Evolutionary conservation across 2,329 filamentous ascomycete genomes (phyloP), one percentile per base, ranked within the genome.

Genomic region (Colletotrichum graminicola): DNA sequence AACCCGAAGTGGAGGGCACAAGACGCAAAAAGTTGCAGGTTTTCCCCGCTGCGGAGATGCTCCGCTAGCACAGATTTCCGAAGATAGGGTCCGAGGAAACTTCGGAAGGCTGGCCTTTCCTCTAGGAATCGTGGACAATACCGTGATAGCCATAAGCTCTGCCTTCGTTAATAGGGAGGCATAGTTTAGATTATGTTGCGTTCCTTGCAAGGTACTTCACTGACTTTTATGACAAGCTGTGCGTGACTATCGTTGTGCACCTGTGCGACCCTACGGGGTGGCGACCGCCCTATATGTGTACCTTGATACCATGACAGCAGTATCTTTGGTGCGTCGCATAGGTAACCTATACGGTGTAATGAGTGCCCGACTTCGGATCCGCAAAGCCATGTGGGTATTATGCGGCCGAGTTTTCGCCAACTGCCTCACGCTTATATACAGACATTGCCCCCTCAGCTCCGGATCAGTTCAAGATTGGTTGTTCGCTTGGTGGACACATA

Each of bases 1-100:
- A 43, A 69, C 65, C 69, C 52, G 60, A 72, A 60, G 65, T 72
- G 69, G 69, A 69, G 65, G 52, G 62, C 36, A 41, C 18, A 49
- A 41, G 68, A 67, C 65, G 65, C 36, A 36, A 67, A 41, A 39
- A 59, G 68, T 63, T 57, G 68, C 52, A 68, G 56, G 39, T 71
- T 41, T 41, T 59, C 63, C 57, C 63, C 49, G 67, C 67, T 67
- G 67, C 67, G 67, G 67, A 62, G 67, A 41, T 41, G 26, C 63
- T 70, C 63, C 63, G 67, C 63, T 57, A 26, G 29, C 52, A 57
- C 29, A 65, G 7, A 21, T 34, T 41, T 47, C 10, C 23, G 32
- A 32, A 59, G 34, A 55, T 11, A 18, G 36, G 68, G 36, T 43
- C 64, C 36, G 63, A 71, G 59, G 51, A 62, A 51, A 54, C 43